Conservation (phyloP, 2,329 filamentous ascomycete genomes). For the Dothistroma pini region DNA sequence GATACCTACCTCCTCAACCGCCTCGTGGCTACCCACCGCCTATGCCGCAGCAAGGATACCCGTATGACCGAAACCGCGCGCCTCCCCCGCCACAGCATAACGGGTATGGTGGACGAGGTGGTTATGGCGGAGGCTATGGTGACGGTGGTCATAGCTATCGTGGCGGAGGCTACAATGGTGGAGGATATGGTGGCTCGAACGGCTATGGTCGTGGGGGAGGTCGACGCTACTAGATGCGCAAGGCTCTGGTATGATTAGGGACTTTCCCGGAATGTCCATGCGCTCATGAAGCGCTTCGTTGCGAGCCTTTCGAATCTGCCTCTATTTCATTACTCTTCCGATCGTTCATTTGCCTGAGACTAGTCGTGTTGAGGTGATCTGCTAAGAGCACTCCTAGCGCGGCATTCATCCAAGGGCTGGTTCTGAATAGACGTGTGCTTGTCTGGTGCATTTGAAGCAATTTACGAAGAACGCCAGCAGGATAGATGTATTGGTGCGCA, state of each 20-base stretch:
- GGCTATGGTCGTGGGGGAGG: conserved; percentile 2
- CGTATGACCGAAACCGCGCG: conserved; percentile 7
- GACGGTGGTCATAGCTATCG: conserved; percentile 13
- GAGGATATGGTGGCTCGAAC: conserved; percentile 14
- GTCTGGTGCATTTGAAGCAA: too few relatives aligned
- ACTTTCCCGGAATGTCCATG: background rate
- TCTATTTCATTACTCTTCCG: too few relatives aligned
- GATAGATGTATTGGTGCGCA: too few relatives aligned
- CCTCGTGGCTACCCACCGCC: conserved; percentile 11
- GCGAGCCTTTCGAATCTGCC: background rate
- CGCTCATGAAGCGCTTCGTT: background rate
- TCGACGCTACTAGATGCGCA: background rate
- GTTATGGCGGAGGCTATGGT: conserved; percentile 24
- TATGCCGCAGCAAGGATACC: conserved; percentile 23
- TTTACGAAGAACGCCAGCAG: too few relatives aligned
- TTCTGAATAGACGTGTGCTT: too few relatives aligned
- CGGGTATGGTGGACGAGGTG: conserved; percentile 26
- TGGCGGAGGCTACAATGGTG: conserved; percentile 4
- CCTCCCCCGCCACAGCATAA: conserved; percentile 18
- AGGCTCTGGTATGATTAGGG: background rate
- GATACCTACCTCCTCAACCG: conserved; percentile 5
- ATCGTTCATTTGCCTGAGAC: background rate
- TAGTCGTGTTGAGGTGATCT: background rate
- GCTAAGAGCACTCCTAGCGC: background rate
- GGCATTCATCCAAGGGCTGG: background rate